These are phyloP conservation scores for Hypholoma fasciculare DNA, from an alignment of 768 basidiomycete species.

Conservation along the genomic window DNA sequence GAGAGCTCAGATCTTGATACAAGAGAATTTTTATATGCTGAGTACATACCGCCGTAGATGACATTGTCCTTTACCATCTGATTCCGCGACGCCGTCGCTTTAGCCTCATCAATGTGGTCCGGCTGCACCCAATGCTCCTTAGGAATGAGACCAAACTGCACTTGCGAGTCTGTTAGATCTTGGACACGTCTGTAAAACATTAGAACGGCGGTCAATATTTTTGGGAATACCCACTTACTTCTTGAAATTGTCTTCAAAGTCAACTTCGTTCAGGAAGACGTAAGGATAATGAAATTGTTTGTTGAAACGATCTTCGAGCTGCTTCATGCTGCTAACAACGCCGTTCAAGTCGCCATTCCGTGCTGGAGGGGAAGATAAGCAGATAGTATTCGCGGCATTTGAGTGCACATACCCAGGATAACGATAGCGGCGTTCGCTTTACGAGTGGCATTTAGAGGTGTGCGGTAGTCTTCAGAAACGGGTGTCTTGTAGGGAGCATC, in stretches of 20 bases:
- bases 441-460: slow-evolving; percentile 38
- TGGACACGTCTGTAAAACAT: slow-evolving; percentile 44
- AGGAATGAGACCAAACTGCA: slow-evolving; percentile 80
- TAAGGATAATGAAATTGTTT: slow-evolving; percentile 82
- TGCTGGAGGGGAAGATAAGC: slow-evolving; percentile 31
- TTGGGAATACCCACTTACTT: slow-evolving; percentile 34
- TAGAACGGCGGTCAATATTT: neutral
- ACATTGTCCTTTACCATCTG: slow-evolving; percentile 70
- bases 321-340: slow-evolving; percentile 64
- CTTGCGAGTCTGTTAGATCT: slow-evolving; percentile 59
- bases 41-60: slow-evolving; percentile 61
- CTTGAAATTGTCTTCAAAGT: slow-evolving; percentile 74
- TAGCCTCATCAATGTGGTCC: slow-evolving; percentile 73
- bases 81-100: slow-evolving; percentile 60
- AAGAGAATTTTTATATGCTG: neutral
- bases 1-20: neutral
- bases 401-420: slow-evolving; percentile 52
- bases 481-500: slow-evolving; percentile 49
- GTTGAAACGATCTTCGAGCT: slow-evolving; percentile 91
- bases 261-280: slow-evolving; percentile 83
- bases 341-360: slow-evolving; percentile 62
- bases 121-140: slow-evolving; percentile 82
- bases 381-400: neutral
- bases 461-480: slow-evolving; percentile 61
- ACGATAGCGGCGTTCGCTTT: slow-evolving; percentile 86